These are phyloP conservation scores for Astrothelium subdiscretum DNA, from an alignment of 495 filamentous ascomycete genomes.

Conservation along the genomic window DNA sequence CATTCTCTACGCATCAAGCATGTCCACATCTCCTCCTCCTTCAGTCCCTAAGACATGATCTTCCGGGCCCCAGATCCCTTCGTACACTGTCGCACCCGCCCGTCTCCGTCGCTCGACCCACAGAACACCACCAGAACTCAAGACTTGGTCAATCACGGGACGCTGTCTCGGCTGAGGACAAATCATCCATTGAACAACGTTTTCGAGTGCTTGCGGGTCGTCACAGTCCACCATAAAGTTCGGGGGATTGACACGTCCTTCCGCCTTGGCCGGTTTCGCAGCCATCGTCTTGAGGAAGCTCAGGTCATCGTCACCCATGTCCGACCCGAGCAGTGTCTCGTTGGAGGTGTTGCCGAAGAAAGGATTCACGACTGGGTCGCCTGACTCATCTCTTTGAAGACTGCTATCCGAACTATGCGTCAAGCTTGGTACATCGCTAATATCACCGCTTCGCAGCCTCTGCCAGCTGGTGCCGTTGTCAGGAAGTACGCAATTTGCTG, in stretches of 20 bases:
- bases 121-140: slow-evolving; percentile 52
- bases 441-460: slow-evolving; percentile 71
- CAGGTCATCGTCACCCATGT: slow-evolving; percentile 10
- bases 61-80: slow-evolving; percentile 89
- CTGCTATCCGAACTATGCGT: slow-evolving; percentile 63
- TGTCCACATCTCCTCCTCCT: slow-evolving; percentile 49
- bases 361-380: slow-evolving; percentile 40
- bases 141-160: slow-evolving; percentile 60
- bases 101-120: slow-evolving; percentile 67
- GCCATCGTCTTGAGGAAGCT: slow-evolving; percentile 12
- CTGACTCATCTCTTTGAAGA: slow-evolving; percentile 62
- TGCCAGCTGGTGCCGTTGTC: slow-evolving; percentile 88
- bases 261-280: slow-evolving; percentile 32
- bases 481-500: slow-evolving; percentile 79
- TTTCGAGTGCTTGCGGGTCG: slow-evolving; percentile 63
- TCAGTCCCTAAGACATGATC: slow-evolving; percentile 47
- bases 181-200: slow-evolving; percentile 83
- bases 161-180: slow-evolving; percentile 58
- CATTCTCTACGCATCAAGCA: slow-evolving; percentile 44
- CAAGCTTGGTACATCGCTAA: slow-evolving; percentile 73
- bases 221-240: slow-evolving; percentile 68
- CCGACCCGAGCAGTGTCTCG: slow-evolving; percentile 10
- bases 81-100: slow-evolving; percentile 80
- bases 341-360: slow-evolving; percentile 6
- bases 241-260: slow-evolving; percentile 64